Conservation (phyloP, 257 asterid species). For the Salvia miltiorrhiza region DNA sequence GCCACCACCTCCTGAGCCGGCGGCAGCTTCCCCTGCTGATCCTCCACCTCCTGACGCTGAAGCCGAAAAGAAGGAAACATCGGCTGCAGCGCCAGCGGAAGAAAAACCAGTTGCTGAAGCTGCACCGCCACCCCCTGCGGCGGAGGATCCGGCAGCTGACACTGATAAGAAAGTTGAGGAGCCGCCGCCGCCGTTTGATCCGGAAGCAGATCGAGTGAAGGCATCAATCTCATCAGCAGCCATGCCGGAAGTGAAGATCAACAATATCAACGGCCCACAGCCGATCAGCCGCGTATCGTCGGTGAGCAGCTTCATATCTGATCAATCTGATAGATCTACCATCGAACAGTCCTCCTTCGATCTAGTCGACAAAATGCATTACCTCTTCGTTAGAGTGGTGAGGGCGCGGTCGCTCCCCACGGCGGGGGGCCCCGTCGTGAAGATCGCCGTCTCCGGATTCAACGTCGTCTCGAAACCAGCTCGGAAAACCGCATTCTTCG, state of each 20-base stretch:
- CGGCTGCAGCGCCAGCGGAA: conserved; percentile 22
- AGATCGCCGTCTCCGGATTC: conserved; percentile 61
- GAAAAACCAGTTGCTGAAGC: conserved; percentile 31
- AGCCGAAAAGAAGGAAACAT: conserved; percentile 13
- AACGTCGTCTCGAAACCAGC: conserved; percentile 73
- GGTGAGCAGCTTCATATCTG: conserved; percentile 67
- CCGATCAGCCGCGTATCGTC: conserved; percentile 76
- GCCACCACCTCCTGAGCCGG: conserved; percentile 29
- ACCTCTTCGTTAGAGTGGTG: conserved; percentile 70
- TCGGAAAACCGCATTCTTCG: conserved; percentile 51
- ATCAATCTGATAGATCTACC: conserved; percentile 48
- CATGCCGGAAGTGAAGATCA: conserved; percentile 40
- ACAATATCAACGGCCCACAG: conserved; percentile 43
- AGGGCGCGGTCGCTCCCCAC: conserved; percentile 79
- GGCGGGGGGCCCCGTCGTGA: conserved; percentile 63
- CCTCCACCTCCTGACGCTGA: conserved; percentile 14
- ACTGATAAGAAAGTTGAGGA: conserved; percentile 15
- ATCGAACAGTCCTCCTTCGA: conserved; percentile 78
- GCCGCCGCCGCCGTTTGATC: background rate
- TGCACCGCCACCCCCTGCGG: conserved; percentile 18
- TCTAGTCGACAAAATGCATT: conserved; percentile 85
- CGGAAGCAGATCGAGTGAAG: conserved; percentile 31
- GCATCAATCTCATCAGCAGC: conserved; percentile 46
- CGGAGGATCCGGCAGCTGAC: conserved; percentile 16
- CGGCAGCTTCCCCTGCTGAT: background rate